Percentiles rank a stretch among this genome's conserved stretches.
These are phyloP conservation scores for Drosera capensis DNA, from an alignment of 148 eudicot species.

Conservation along the genomic window DNA sequence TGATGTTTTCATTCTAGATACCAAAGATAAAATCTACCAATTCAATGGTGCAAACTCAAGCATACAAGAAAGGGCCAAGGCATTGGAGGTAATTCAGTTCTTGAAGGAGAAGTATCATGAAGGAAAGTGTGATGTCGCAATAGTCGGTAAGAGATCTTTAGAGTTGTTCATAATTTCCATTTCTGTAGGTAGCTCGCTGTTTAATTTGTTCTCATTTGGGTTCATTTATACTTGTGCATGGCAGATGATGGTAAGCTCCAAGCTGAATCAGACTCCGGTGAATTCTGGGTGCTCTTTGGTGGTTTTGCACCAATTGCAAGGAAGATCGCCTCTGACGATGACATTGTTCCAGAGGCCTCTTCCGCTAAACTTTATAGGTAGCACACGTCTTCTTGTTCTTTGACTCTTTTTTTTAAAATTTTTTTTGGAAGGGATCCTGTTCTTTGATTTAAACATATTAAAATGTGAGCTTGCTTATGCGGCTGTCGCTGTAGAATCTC, in stretches of 20 bases:
- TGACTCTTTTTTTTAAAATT: too few species aligned
- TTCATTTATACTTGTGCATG: background rate
- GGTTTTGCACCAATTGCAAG: constrained; percentile 98
- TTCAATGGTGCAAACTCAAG: constrained; percentile 98
- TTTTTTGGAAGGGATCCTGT: too few species aligned
- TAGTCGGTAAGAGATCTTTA: constrained; percentile 58
- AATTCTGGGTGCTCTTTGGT: constrained; percentile 94
- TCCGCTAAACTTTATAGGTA: constrained; percentile 70
- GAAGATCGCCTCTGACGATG: constrained; percentile 80
- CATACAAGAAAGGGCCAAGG: constrained; percentile 97
- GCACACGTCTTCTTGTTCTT: too few species aligned
- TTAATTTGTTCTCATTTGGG: constrained; percentile 2
- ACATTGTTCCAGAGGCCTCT: constrained; percentile 58
- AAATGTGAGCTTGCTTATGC: too few species aligned
- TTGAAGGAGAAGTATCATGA: constrained; percentile 85
- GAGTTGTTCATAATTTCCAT: background rate
- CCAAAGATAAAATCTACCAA: constrained; percentile 88
- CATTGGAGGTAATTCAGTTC: constrained; percentile 86
- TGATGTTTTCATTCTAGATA: constrained; percentile 90
- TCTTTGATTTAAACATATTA: too few species aligned
- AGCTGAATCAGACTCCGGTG: constrained; percentile 95
- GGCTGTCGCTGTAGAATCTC: too few species aligned
- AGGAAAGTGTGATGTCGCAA: constrained; percentile 81
- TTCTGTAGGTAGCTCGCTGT: constrained; percentile 1
- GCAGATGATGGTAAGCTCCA: constrained; percentile 95